Percentiles rank a stretch among this genome's conserved stretches.
phyloP scores from a whole-genome alignment of 805 yeast genomes.

The Sugiyamaella chiloensis region DNA sequence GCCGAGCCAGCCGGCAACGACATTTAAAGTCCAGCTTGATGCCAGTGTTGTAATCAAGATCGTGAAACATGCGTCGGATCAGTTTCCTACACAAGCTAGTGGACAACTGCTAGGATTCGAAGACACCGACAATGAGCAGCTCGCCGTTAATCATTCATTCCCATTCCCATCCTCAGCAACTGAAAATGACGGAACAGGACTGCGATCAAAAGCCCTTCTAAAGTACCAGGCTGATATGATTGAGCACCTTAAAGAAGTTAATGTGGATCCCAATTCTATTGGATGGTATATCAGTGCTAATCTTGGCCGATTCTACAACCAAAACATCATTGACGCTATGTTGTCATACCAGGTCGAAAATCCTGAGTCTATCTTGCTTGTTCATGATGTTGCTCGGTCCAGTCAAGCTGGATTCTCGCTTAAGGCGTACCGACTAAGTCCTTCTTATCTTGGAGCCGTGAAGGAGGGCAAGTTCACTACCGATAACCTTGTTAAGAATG shows the following conservation, averaged over 20 bases:
- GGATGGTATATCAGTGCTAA: constrained; percentile 79
- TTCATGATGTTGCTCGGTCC: constrained; percentile 65
- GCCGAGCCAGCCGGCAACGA: constrained; percentile 10
- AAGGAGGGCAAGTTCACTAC: constrained; percentile 59
- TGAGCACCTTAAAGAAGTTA: constrained; percentile 56
- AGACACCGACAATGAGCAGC: constrained; percentile 47
- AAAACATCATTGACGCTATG: constrained; percentile 61
- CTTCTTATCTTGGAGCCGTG: constrained; percentile 52
- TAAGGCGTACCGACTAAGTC: constrained; percentile 66
- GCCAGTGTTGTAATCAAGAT: constrained; percentile 48
- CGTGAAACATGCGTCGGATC: constrained; percentile 63
- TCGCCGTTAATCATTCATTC: constrained; percentile 55
- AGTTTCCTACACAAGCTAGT: constrained; percentile 56
- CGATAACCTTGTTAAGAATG: constrained; percentile 56
- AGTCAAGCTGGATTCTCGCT: constrained; percentile 60
- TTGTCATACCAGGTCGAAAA: constrained; percentile 59
- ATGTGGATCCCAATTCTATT: constrained; percentile 63
- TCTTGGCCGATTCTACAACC: constrained; percentile 67
- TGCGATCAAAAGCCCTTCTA: constrained; percentile 58
- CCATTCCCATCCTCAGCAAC: constrained; percentile 54
- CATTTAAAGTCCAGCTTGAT: constrained; percentile 25
- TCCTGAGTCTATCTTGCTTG: constrained; percentile 51
- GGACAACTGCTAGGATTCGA: constrained; percentile 79
- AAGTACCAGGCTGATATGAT: constrained; percentile 68
- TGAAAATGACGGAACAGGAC: constrained; percentile 61